Evolutionary conservation across 352 stramenopile species (phyloP), one percentile per base, ranked within the genome.

Genomic region (Pythium rishiriense): DNA sequence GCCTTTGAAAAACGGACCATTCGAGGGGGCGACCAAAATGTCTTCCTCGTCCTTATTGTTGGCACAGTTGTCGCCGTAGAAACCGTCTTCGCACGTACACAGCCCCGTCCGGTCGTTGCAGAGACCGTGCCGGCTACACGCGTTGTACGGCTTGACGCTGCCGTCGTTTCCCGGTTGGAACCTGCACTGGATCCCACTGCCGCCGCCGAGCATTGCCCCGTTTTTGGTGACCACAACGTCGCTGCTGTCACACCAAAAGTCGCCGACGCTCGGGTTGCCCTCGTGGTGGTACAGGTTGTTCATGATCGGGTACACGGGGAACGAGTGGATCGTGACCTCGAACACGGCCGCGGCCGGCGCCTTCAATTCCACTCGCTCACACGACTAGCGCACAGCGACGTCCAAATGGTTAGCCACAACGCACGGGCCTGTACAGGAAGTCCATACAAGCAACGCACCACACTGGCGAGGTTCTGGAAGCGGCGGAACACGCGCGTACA

Each of bases 221-320:
- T 61, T 66, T 21, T 61, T 71, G 10, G 37, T 56, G 17, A 62
- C 22, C 17, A 62, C 51, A 1, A 62, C 65, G 28, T 31, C 35
- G 31, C 62, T 69, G 31, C 75, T 22, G 35, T 90, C 78, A 48
- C 83, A 93, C 66, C 69, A 78, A 33, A 93, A 91, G 7, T 85
- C 81, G 17, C 54, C 78, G 19, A 62, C 54, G 4, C 58, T 61
- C 6, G 82, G 82, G 42, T 91, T 86, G 24, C 82, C 85, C 19
- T 83, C 66, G 69, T 91, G 85, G 42, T 72, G 62, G 57, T 83
- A 88, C 35, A 91, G 65, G 51, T 93, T 91, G 66, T 91, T 91
- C 82, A 91, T 91, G 64, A 90, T 73, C 12, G 81, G 85, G 63
- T 89, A 86, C 7, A 74, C 64, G 0, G 84, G 85, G 57, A 93